A percentile compares a stretch with the other conserved stretches of the same genome.
Evolutionary conservation across 257 asterid genomes (phyloP).

Genomic region (Gynochthodes officinalis): DNA sequence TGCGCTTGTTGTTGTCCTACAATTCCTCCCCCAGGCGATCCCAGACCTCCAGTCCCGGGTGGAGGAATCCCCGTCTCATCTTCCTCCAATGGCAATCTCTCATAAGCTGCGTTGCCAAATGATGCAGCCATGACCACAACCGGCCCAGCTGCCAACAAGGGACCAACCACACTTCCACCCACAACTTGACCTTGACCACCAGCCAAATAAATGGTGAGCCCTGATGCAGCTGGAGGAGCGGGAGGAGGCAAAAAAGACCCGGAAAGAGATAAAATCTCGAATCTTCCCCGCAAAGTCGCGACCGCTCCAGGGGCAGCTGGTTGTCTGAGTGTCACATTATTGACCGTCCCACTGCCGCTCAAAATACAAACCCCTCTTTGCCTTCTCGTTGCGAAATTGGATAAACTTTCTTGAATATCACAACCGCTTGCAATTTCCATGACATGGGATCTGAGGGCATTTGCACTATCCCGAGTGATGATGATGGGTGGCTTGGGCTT

Average conservation of each 20-base stretch:
- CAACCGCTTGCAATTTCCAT: slow-evolving; percentile 75
- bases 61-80: slow-evolving; percentile 39
- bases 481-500: slow-evolving; percentile 92
- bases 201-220: slow-evolving; percentile 72
- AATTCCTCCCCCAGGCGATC: slow-evolving; percentile 34
- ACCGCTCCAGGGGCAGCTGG: slow-evolving; percentile 81
- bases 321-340: slow-evolving; percentile 73
- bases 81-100: slow-evolving; percentile 84
- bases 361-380: slow-evolving; percentile 86
- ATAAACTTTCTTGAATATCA: slow-evolving; percentile 75
- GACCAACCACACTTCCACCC: slow-evolving; percentile 93
- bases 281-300: slow-evolving; percentile 68
- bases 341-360: slow-evolving; percentile 78
- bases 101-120: slow-evolving; percentile 88
- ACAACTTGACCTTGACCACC: slow-evolving; percentile 95
- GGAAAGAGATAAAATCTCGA: slow-evolving; percentile 79
- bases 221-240: slow-evolving; percentile 82
- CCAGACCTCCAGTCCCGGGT: slow-evolving; percentile 26
- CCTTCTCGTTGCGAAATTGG: slow-evolving; percentile 67
- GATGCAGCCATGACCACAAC: slow-evolving; percentile 95
- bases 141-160: slow-evolving; percentile 74
- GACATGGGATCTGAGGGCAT: slow-evolving; percentile 83
- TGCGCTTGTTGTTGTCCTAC: slow-evolving; percentile 23
- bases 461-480: slow-evolving; percentile 87
- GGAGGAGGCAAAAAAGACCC: slow-evolving; percentile 92